Evolutionary conservation across 1,284 basidiomycete genomes (phyloP), one percentile per base, ranked within the genome.

Genomic region (Irpex rosettiformis): DNA sequence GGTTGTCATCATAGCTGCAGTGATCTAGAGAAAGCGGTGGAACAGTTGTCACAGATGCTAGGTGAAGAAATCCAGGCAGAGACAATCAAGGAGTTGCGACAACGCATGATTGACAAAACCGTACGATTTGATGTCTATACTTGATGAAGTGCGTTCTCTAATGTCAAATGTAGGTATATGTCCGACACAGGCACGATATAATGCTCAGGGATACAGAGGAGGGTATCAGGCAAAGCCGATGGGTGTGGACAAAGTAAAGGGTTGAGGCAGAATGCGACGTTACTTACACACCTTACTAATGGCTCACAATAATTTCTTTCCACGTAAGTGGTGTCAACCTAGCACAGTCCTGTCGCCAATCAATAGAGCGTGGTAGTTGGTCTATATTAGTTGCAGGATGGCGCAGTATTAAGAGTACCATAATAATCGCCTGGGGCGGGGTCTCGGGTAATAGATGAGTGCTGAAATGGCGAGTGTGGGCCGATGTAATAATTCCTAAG

Each of bases 21-120:
- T 43, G 84, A 88, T 67, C 75, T 89, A 5, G 86, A 89, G 68
- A 76, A 81, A 62, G 85, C 85, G 0, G 85, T 87, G 8, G 86
- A 89, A 66, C 78, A 82, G 22, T 74, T 89, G 0, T 82, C 83
- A 3, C 82, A 84, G 64, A 71, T 85, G 57, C 71, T 89, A 29
- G 85, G 88, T 66, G 79, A 81, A 65, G 80, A 81, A 10, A 79
- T 88, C 51, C 83, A 85, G 43, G 70, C 74, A 3, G 76, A 79
- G 28, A 77, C 76, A 33, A 81, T 88, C 53, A 78, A 81, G 54
- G 77, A 77, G 54, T 71, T 88, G 54, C 75, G 85, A 43, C 78
- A 80, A 62, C 77, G 81, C 58, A 81, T 85, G 64, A 79, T 84
- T 37, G 84, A 88, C 69, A 79, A 80, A 67, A 79, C 81, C 28